Evolutionary conservation across 2,329 filamentous ascomycete genomes (phyloP).

Genomic region (Penicillium sp.): DNA sequence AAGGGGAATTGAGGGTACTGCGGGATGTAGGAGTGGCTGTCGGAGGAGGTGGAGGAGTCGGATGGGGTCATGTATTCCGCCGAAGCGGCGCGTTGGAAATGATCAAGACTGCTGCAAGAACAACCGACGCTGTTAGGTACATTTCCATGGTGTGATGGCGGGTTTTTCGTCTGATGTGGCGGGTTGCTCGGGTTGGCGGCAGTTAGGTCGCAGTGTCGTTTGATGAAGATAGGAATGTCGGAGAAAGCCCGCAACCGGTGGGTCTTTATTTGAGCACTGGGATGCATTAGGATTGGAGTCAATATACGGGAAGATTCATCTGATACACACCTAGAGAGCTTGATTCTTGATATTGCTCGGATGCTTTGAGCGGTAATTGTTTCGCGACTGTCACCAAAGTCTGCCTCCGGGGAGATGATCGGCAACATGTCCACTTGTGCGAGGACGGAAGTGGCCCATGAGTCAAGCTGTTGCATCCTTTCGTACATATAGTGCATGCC

Average conservation of each 20-base stretch:
- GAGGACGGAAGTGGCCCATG: constrained; percentile 43
- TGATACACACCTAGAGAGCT: constrained; percentile 44
- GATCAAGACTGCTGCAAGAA: constrained; percentile 35
- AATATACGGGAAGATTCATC: neutral
- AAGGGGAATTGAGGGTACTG: constrained; percentile 35
- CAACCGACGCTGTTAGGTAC: constrained; percentile 38
- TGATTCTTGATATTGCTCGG: constrained; percentile 48
- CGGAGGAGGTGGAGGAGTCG: constrained; percentile 37
- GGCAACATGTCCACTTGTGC: constrained; percentile 38
- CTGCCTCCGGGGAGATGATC: constrained; percentile 25
- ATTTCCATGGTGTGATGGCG: constrained; percentile 19
- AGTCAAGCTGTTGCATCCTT: constrained; percentile 47
- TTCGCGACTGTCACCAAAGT: constrained; percentile 37
- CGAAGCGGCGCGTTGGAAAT: constrained; percentile 33
- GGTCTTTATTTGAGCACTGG: constrained; percentile 50
- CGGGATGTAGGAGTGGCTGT: constrained; percentile 32
- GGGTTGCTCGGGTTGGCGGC: constrained; percentile 29
- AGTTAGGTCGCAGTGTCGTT: constrained; percentile 50
- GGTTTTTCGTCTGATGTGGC: constrained; percentile 7
- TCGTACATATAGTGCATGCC: constrained; percentile 45
- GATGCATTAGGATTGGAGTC: neutral
- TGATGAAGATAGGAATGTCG: constrained; percentile 51
- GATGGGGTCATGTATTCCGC: constrained; percentile 40
- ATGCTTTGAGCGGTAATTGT: constrained; percentile 44
- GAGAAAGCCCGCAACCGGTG: constrained; percentile 53